These are phyloP conservation scores for Tricholoma bakamatsutake DNA, from an alignment of 768 basidiomycete species.

Conservation along the genomic window DNA sequence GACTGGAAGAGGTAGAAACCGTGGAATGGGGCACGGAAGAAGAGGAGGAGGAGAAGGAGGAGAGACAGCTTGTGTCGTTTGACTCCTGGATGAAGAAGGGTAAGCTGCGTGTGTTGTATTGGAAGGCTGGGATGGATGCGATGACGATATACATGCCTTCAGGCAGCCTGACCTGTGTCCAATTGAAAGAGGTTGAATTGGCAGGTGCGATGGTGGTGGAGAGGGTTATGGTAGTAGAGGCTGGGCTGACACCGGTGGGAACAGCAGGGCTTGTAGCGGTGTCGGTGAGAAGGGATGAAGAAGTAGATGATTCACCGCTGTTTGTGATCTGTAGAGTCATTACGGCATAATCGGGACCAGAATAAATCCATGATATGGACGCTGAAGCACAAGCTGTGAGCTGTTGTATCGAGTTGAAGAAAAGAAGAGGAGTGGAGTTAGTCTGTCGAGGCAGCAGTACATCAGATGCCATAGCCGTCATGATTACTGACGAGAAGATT, in stretches of 20 bases:
- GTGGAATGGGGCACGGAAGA: conserved; percentile 9
- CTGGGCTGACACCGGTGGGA: background rate
- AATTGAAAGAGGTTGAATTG: conserved; percentile 31
- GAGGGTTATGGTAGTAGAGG: background rate
- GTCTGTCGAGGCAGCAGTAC: conserved; percentile 2
- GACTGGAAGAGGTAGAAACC: conserved; percentile 11
- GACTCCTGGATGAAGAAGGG: conserved; percentile 28
- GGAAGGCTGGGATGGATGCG: conserved; percentile 20
- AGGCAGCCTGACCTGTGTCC: conserved; percentile 41
- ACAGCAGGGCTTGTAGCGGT: conserved; percentile 1
- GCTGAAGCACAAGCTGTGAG: conserved; percentile 23
- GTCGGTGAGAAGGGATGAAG: conserved; percentile 5
- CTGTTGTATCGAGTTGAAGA: conserved; percentile 14
- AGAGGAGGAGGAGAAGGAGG: conserved; percentile 10
- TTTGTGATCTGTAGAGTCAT: conserved; percentile 36
- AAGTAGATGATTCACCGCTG: conserved; percentile 13
- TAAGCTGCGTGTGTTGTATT: conserved; percentile 11
- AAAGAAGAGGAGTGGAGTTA: conserved; percentile 11
- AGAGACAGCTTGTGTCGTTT: conserved; percentile 29
- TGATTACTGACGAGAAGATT: background rate
- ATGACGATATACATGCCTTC: conserved; percentile 43
- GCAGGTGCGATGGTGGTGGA: conserved; percentile 14
- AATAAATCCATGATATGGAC: conserved; percentile 33
- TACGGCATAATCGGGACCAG: conserved; percentile 20
- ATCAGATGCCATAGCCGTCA: background rate